Percentiles rank a stretch among this genome's conserved stretches.
Conservation (phyloP, 2,329 filamentous ascomycete genomes). For the Pseudogymnoascus sp. region DNA sequence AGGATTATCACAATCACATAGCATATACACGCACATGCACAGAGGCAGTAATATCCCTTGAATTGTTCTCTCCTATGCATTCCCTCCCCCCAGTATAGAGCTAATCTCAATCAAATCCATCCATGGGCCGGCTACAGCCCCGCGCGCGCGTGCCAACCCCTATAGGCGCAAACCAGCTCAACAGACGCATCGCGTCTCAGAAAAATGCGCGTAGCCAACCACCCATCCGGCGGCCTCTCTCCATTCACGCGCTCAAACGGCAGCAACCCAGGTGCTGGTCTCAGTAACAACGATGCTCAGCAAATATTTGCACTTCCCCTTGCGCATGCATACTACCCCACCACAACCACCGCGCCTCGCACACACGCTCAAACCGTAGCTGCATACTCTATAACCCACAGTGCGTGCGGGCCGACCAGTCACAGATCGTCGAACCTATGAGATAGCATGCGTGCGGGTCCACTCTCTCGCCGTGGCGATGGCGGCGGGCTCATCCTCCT, state of each 20-base stretch:
- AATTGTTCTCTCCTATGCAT: background rate
- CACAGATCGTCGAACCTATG: conserved; percentile 14
- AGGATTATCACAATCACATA: background rate
- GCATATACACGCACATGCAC: background rate
- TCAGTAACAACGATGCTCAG: background rate
- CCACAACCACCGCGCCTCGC: background rate
- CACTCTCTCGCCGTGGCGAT: conserved; percentile 89
- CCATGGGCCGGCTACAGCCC: background rate
- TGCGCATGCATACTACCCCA: background rate
- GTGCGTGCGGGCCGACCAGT: background rate
- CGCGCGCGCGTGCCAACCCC: background rate
- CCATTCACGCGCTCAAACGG: background rate
- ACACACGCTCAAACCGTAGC: background rate
- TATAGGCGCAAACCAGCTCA: background rate
- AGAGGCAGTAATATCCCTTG: background rate
- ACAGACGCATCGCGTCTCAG: background rate
- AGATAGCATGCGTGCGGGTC: conserved; percentile 49
- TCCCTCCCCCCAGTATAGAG: background rate
- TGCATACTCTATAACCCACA: background rate
- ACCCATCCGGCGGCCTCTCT: background rate
- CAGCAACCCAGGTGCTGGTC: background rate
- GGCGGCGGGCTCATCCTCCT: conserved; percentile 86
- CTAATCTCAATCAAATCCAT: background rate
- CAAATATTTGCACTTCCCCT: background rate
- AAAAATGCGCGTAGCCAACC: background rate